Evolutionary conservation across 2,329 filamentous ascomycete species (phyloP), one percentile per base, ranked within the genome.

Genomic region (Emergomyces pasteurianus): DNA sequence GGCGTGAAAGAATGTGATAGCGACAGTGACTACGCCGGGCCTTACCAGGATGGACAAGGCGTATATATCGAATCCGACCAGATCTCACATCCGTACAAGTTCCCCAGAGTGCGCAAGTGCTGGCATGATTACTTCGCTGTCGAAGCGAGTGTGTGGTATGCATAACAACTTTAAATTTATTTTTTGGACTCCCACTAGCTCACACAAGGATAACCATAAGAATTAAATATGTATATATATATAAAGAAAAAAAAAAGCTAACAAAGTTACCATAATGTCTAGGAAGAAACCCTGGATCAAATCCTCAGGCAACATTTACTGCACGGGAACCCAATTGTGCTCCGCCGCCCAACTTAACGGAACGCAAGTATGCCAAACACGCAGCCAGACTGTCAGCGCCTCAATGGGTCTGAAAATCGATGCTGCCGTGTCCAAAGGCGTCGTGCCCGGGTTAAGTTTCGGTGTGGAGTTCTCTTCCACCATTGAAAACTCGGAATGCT

Each of bases 241-340:
- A n/a, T n/a, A n/a, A n/a, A n/a, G n/a, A n/a, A 36, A n/a, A 18
- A 12, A 2, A 5, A 46, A 46, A 18, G n/a, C 18, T 53, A 16
- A 34, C 26, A 40, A 31, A 40, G 23, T 26, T 26, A 26, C 34
- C 31, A 31, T n/a, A 55, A 38, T 26, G 16, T 28, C 5, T n/a
- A 55, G 52, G 52, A 14, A 55, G 8, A 4, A 40, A 21, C 34
- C 34, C 10, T 55, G 52, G 52, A 6, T 55, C 31, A 55, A 55
- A 40, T 55, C 52, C 6, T 55, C 52, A n/a, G 52, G 52, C 52
- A 55, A 55, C 31, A 55, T 55, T 14, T 55, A 55, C 52, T 55
- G 52, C 52, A 55, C 52, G 31, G 52, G 34, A 21, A 55, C 52
- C 5, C 52, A 55, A 36, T 23, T 23, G n/a, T 55, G 52, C n/a